These are phyloP conservation scores for Mollisiaceae sp. DNA, from an alignment of 2,329 filamentous ascomycete genomes.

Conservation along the genomic window DNA sequence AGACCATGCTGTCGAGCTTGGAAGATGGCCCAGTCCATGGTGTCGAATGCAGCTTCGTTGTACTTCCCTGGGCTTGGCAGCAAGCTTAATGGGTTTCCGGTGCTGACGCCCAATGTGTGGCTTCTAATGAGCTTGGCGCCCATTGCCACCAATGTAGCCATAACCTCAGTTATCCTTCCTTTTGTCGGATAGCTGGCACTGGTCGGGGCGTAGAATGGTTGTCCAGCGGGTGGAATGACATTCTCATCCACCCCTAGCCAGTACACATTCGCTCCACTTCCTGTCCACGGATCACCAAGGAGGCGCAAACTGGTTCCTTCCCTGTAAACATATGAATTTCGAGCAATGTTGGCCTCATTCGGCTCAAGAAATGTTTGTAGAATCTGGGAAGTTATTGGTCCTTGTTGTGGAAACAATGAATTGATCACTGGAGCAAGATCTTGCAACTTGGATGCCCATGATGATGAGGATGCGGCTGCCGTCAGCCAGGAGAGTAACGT, in stretches of 20 bases:
- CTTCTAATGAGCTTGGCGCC: slow-evolving; percentile 52
- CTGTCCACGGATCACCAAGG: slow-evolving; percentile 49
- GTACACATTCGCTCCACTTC: slow-evolving; percentile 55
- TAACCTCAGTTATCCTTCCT: slow-evolving; percentile 52
- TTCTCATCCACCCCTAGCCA: slow-evolving; percentile 58
- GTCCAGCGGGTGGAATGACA: slow-evolving; percentile 49
- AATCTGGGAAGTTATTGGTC: slow-evolving; percentile 31
- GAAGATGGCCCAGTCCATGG: slow-evolving; percentile 54
- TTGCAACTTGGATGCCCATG: not conserved
- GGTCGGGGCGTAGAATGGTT: slow-evolving; percentile 51
- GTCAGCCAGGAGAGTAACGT: not conserved
- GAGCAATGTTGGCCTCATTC: slow-evolving; percentile 24
- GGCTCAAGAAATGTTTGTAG: slow-evolving; percentile 29
- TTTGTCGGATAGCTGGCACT: slow-evolving; percentile 53
- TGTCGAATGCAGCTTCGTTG: slow-evolving; percentile 51
- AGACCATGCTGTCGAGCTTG: slow-evolving; percentile 52
- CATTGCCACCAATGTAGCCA: slow-evolving; percentile 51
- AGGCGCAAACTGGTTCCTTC: slow-evolving; percentile 46
- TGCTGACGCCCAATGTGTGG: slow-evolving; percentile 53
- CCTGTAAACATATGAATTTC: slow-evolving; percentile 43
- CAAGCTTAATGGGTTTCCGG: slow-evolving; percentile 54
- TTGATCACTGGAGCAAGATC: not conserved
- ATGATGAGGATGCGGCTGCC: not conserved
- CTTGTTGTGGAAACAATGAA: slow-evolving; percentile 5
- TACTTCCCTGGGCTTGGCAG: slow-evolving; percentile 47